These are phyloP conservation scores for Sporisorium graminicola DNA, from an alignment of 1,284 basidiomycete genomes.

Conservation along the genomic window DNA sequence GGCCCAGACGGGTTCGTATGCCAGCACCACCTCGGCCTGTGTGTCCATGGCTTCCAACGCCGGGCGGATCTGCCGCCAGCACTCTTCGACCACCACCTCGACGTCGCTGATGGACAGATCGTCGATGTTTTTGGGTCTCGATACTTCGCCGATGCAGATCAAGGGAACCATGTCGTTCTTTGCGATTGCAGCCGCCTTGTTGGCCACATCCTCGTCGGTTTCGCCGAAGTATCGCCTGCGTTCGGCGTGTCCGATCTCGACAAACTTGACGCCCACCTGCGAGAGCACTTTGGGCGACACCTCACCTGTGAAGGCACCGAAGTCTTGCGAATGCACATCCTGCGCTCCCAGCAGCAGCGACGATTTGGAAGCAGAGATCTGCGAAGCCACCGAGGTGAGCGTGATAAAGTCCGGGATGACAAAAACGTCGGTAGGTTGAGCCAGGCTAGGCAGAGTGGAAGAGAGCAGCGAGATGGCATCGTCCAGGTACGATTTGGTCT, in stretches of 20 bases:
- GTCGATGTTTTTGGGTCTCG: constrained; percentile 37
- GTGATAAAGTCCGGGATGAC: constrained; percentile 66
- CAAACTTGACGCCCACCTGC: constrained; percentile 57
- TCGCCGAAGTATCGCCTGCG: constrained; percentile 60
- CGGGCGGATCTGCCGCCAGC: constrained; percentile 58
- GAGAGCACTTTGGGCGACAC: constrained; percentile 59
- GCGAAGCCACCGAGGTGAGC: constrained; percentile 31
- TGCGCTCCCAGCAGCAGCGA: constrained; percentile 59
- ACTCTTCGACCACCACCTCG: constrained; percentile 52
- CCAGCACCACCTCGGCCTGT: constrained; percentile 52
- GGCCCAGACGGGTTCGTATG: constrained; percentile 67
- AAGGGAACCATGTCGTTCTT: constrained; percentile 57
- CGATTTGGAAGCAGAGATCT: constrained; percentile 18
- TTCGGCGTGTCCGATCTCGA: constrained; percentile 67
- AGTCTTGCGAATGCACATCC: constrained; percentile 55
- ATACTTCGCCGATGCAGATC: constrained; percentile 64
- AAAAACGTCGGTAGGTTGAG: constrained; percentile 50
- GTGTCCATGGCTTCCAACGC: constrained; percentile 40
- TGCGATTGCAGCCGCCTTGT: constrained; percentile 52
- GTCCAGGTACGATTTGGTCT: constrained; percentile 41
- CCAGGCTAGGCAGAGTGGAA: constrained; percentile 9
- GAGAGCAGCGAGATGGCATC: constrained; percentile 30
- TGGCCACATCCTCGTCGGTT: constrained; percentile 57
- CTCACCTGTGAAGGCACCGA: constrained; percentile 63
- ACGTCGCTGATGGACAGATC: constrained; percentile 25